These are phyloP conservation scores for Brassica cretica DNA, from an alignment of 345 rosid species.

Conservation along the genomic window DNA sequence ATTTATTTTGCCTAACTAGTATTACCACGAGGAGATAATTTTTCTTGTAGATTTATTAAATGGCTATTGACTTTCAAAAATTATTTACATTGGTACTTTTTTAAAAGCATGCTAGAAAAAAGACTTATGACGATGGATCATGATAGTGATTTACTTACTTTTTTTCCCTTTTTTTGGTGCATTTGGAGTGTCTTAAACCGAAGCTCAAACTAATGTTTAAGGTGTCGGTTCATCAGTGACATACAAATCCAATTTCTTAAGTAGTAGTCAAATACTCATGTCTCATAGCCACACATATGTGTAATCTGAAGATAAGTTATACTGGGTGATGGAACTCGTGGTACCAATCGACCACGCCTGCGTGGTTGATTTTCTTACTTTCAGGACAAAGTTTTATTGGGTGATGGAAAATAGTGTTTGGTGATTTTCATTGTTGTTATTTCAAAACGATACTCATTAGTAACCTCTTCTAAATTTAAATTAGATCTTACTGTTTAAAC, in stretches of 20 bases:
- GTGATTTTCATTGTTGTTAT: background rate
- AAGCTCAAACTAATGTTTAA: too few relatives aligned
- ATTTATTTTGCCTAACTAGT: background rate
- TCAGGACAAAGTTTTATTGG: background rate
- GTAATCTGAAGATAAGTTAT: too few relatives aligned
- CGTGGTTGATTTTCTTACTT: background rate
- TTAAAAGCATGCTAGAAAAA: background rate
- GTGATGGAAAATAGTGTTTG: background rate
- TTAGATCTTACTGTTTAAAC: background rate
- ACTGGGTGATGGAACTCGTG: too few relatives aligned
- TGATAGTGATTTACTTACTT: background rate
- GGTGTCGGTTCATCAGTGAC: too few relatives aligned
- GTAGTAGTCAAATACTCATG: too few relatives aligned
- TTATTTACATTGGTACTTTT: background rate
- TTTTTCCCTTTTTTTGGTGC: background rate
- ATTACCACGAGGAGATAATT: background rate
- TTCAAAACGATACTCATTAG: background rate
- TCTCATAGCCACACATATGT: too few relatives aligned
- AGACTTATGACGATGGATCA: background rate
- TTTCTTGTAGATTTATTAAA: background rate
- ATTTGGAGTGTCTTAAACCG: too few relatives aligned
- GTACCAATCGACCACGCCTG: too few relatives aligned
- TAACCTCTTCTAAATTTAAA: background rate
- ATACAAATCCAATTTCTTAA: too few relatives aligned
- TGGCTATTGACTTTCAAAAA: background rate